Base-by-base conservation (phyloP, 192 early-diverging fungal genomes). In the Gamsiella multidivaricata region DNA sequence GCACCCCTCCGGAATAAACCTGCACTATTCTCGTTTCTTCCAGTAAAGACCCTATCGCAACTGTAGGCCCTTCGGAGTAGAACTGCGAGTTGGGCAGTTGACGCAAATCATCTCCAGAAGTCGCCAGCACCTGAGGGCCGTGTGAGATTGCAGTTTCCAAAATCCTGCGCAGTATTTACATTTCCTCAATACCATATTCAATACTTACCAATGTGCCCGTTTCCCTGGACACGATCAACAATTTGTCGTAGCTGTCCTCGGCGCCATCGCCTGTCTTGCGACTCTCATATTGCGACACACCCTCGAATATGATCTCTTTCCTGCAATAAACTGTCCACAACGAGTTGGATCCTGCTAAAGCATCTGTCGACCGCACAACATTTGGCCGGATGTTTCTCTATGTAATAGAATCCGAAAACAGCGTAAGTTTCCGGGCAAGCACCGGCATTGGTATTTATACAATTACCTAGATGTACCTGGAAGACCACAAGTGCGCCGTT, bases 61-160 rank as follows among this genome's bases (percentile, higher is more conserved):
- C 80, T 0, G 96, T 96, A 7, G 92, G 88, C 0, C 92, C 94
- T 18, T 80, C 70, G 0, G 85, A 85, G 61, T 87, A 94, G 65
- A 97, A 98, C 5, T 88, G 91, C 2, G 85, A 87, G 29, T 86
- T 84, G 20, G 89, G 88, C 51, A 96, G 70, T 82, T 98, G 92
- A 23, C 86, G 81, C 31, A 98, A 74, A 53, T 97, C 95, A 31
- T 95, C 91, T 52, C 94, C 94, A 2, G 67, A 69, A 5, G 91
- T 89, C 25, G 83, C 79, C 55, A 99, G 82, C 20, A 97, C 91
- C 92, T 93, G 61, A 31, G 31, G 26, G 12, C 12, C 28, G 5
- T 5, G 37, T 39, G 5, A 39, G 37, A 39, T 39, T 39, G 37
- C 2, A 17, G 37, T 5, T 39, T 39, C 37, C 5, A 39, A 5